Evolutionary conservation across 2,329 filamentous ascomycete species (phyloP).

Genomic region (Aschersonia sp.): DNA sequence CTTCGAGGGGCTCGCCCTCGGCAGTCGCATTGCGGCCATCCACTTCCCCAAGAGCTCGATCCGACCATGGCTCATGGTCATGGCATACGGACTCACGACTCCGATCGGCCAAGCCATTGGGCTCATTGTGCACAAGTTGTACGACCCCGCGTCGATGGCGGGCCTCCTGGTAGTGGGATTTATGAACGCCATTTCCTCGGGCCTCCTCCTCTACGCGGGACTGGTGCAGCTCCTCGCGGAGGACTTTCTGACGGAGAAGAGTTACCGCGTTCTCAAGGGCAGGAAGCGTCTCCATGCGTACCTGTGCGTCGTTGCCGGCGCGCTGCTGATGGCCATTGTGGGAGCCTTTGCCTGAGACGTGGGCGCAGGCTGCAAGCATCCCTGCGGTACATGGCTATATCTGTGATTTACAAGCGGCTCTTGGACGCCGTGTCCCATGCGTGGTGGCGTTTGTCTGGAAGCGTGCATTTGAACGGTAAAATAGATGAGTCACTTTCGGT

Average conservation of each 20-base stretch:
- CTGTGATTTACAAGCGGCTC: no score
- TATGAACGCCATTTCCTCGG: slow-evolving; percentile 76
- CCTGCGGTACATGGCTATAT: no score
- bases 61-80: slow-evolving; percentile 72
- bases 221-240: slow-evolving; percentile 74
- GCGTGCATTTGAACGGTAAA: background rate
- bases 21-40: slow-evolving; percentile 70
- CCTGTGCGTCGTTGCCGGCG: slow-evolving; percentile 46
- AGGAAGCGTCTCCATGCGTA: slow-evolving; percentile 47
- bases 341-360: slow-evolving; percentile 49
- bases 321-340: slow-evolving; percentile 54
- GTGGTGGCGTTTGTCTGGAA: background rate
- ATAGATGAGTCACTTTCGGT: background rate
- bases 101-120: slow-evolving; percentile 76
- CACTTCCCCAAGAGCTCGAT: slow-evolving; percentile 59
- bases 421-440: no score
- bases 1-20: slow-evolving; percentile 77
- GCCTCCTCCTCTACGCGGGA: slow-evolving; percentile 67
- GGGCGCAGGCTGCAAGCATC: no score
- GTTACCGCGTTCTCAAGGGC: slow-evolving; percentile 51
- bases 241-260: slow-evolving; percentile 67
- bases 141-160: slow-evolving; percentile 55
- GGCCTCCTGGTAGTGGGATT: slow-evolving; percentile 72
- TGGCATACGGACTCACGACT: slow-evolving; percentile 63
- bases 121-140: slow-evolving; percentile 60